Evolutionary conservation across 1,139 yeast species (phyloP).

Genomic region (Sugiyamaella novakii): DNA sequence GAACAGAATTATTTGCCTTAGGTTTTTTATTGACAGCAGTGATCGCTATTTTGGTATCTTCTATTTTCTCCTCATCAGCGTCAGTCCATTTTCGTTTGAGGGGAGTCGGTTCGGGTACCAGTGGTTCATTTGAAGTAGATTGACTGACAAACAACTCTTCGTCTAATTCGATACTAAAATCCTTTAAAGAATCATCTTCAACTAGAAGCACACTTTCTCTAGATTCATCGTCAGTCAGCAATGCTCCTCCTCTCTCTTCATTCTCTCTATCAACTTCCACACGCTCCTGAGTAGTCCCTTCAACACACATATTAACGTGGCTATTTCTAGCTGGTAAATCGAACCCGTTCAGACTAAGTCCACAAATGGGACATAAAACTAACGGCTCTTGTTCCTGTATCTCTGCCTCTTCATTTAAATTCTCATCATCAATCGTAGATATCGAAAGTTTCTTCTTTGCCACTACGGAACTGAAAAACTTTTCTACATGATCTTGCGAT

Average conservation of each 20-base stretch:
- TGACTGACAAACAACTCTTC: no score
- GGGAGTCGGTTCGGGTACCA: no score
- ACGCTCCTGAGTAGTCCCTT: conserved; percentile 6
- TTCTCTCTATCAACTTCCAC: background rate
- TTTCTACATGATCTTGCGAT: conserved; percentile 7
- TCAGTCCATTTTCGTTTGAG: no score
- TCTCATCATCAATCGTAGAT: no score
- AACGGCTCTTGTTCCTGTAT: background rate
- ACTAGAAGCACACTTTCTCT: background rate
- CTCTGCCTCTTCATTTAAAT: background rate
- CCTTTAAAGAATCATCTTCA: background rate
- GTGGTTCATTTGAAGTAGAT: no score
- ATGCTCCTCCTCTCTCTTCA: background rate
- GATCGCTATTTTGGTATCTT: background rate
- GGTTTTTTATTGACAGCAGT: background rate
- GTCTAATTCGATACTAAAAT: no score
- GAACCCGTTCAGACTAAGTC: conserved; percentile 18
- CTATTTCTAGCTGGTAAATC: conserved; percentile 19
- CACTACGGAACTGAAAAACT: conserved; percentile 1
- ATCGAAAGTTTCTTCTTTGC: background rate
- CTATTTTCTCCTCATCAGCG: background rate
- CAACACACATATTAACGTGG: conserved; percentile 28
- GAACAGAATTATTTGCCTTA: background rate
- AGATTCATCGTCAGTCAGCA: background rate
- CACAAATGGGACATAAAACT: conserved; percentile 30